A percentile compares a stretch with the other conserved stretches of the same genome.
Conservation (phyloP, 352 stramenopile genomes). For the Phytophthora kernoviae region DNA sequence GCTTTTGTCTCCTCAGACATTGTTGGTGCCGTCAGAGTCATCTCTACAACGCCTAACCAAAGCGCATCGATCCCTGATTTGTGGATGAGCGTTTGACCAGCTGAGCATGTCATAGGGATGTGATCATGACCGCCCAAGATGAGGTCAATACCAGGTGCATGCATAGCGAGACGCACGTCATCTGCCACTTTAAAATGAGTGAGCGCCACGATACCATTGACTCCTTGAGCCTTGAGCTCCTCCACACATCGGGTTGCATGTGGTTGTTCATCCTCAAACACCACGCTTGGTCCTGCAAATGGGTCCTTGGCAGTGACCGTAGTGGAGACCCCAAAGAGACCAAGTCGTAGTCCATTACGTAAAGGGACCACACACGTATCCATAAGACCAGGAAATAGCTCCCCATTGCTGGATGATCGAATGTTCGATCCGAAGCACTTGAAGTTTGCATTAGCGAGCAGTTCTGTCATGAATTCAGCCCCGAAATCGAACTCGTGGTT, state of each 20-base stretch:
- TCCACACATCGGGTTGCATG: slow-evolving; percentile 61
- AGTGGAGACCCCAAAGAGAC: slow-evolving; percentile 67
- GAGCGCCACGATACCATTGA: slow-evolving; percentile 77
- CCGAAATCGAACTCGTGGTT: slow-evolving; percentile 86
- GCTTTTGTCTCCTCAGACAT: neutral
- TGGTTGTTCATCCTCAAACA: slow-evolving; percentile 56
- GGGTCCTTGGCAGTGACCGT: slow-evolving; percentile 53
- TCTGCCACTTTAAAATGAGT: slow-evolving; percentile 76
- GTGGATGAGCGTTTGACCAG: slow-evolving; percentile 71
- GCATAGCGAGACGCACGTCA: slow-evolving; percentile 63
- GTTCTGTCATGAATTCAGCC: slow-evolving; percentile 34
- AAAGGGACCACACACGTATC: slow-evolving; percentile 46
- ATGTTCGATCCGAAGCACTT: slow-evolving; percentile 69
- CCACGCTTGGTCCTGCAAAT: slow-evolving; percentile 47
- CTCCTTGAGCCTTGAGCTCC: slow-evolving; percentile 46
- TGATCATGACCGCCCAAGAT: slow-evolving; percentile 93
- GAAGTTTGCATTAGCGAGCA: slow-evolving; percentile 51
- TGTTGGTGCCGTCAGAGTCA: slow-evolving; percentile 45
- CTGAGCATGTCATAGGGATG: slow-evolving; percentile 68
- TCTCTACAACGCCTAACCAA: slow-evolving; percentile 76
- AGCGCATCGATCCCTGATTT: slow-evolving; percentile 86
- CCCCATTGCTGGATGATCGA: slow-evolving; percentile 25
- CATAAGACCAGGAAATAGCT: slow-evolving; percentile 43
- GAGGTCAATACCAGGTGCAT: slow-evolving; percentile 69
- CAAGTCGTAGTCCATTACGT: slow-evolving; percentile 44